Evolutionary conservation across 352 stramenopile genomes (phyloP), one percentile per base, ranked within the genome.

Genomic region (Phytophthora megakarya): DNA sequence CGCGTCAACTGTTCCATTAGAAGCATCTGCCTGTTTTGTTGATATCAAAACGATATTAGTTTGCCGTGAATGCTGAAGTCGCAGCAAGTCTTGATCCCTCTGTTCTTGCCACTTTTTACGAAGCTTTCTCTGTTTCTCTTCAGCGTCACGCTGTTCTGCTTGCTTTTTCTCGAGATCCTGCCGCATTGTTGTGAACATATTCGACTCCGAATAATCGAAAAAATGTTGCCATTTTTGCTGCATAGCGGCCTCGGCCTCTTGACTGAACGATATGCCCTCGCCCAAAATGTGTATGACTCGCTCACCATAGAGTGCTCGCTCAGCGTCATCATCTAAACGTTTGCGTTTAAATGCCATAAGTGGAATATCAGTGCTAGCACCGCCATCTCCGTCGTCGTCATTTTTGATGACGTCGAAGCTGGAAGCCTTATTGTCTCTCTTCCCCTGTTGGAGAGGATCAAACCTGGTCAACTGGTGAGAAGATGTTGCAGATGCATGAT

Each of bases 31-130:
- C 15, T 55, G 44, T 26, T 42, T 56, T 23, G 39, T 39, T 10
- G 50, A 26, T 35, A 70, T 11, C 0, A 67, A 9, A 5, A 52
- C 23, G 3, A n/a, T 33, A 18, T 32, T 81, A 4, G 64, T 51
- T 9, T 58, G 33, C 43, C 60, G 49, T 8, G 73, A 73, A 16
- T 71, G 26, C 67, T 76, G 71, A 39, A 87, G 33, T n/a, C 74
- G 74, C 44, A 67, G 45, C 6, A 70, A 67, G 39, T 89, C 81
- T 30, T 80, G 68, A 1, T 72, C 58, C 55, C 85, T 73, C 40
- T 92, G 72, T 10, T 90, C 74, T 35, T 82, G 67, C n/a, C 80
- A 77, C 37, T 90, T 89, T 32, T 87, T 83, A 42, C 82, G 79
- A 18, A 92, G 51, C 15, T 70, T 69, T 10, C 59, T 78, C 33